Base-by-base conservation (phyloP, 108 stramenopile genomes). In the Cyclotella kingstonii region DNA sequence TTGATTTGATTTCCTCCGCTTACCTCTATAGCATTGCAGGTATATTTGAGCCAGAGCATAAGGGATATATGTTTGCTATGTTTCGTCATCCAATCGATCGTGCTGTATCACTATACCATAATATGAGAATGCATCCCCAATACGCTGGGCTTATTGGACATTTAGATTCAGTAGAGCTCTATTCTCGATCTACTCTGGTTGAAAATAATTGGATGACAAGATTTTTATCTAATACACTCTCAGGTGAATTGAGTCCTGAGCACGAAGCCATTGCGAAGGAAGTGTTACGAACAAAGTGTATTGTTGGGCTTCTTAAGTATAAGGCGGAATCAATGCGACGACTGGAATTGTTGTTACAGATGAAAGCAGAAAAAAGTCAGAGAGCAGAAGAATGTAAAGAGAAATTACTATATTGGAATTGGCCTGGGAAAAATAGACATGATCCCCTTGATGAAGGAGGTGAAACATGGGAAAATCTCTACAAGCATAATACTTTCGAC, bases 161-260 rank as follows among this genome's bases (percentile, higher is more conserved):
- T 30, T 29, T 58, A 12, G 69, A 53, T 10, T 48, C 70, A n/a
- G 17, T 81, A 23, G 70, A 81, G 22, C 57, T 74, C 22, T 81
- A 81, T 47, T 49, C 66, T 4, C 49, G 56, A 38, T 73, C 72
- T 11, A 73, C 61, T 60, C 39, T 52, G 1, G 78, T 54, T 12
- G 78, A 79, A 39, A 61, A 68, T 47, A 79, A 83, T 63, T 79
- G 78, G 78, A 79, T 78, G 78, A 66, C 66, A 9, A 60, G 74
- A 14, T 67, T 65, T 39, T 47, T 83, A 36, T 61, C 69, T 22
- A 60, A 66, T 36, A 68, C 75, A 5, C 40, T 66, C 23, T 42
- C 60, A 19, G 56, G 70, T 21, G 11, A 41, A 63, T 28, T 64
- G 10, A 71, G 67, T 21, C 49, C 44, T 7, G 49, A 79, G 12